phyloP scores from a whole-genome alignment of 2,329 filamentous ascomycete genomes.

The Penicillium sp. region DNA sequence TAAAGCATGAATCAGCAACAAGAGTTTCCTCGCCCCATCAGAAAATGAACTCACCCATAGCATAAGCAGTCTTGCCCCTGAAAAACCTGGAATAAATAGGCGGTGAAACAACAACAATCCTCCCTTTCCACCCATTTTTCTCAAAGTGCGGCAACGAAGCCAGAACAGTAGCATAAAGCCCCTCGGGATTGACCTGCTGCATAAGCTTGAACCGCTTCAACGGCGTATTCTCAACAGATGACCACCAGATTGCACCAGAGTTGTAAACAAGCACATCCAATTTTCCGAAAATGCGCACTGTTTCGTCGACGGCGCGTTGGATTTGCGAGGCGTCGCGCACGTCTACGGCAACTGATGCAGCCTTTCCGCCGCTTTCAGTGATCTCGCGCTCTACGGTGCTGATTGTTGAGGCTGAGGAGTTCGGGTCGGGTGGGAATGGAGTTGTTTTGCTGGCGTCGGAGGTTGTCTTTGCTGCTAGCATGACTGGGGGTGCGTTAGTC shows the following conservation, averaged over 20 bases:
- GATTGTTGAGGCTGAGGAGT: slow-evolving; percentile 72
- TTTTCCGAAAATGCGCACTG: slow-evolving; percentile 58
- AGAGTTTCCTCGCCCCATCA: too few species aligned
- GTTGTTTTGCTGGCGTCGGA: slow-evolving; percentile 57
- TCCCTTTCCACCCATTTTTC: slow-evolving; percentile 53
- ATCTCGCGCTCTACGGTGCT: slow-evolving; percentile 78
- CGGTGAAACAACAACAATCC: slow-evolving; percentile 76
- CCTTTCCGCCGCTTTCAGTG: slow-evolving; percentile 59
- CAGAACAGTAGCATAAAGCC: slow-evolving; percentile 71
- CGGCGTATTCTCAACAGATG: slow-evolving; percentile 68
- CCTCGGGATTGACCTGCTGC: slow-evolving; percentile 72
- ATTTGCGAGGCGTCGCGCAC: slow-evolving; percentile 64
- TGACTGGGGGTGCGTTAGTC: slow-evolving; percentile 51
- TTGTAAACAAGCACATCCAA: slow-evolving; percentile 80
- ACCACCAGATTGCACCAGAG: slow-evolving; percentile 82
- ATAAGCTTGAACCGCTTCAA: slow-evolving; percentile 75
- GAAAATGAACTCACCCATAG: slow-evolving; percentile 49
- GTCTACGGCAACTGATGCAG: slow-evolving; percentile 67
- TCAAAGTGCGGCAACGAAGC: slow-evolving; percentile 65
- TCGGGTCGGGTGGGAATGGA: slow-evolving; percentile 73
- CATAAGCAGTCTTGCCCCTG: slow-evolving; percentile 80
- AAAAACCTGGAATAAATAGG: slow-evolving; percentile 86
- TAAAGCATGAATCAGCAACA: slow-evolving; percentile 9
- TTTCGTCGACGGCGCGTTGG: slow-evolving; percentile 57
- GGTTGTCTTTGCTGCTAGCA: slow-evolving; percentile 73